These are phyloP conservation scores for Dentipellis sp. DNA, from an alignment of 768 basidiomycete genomes.

Conservation along the genomic window DNA sequence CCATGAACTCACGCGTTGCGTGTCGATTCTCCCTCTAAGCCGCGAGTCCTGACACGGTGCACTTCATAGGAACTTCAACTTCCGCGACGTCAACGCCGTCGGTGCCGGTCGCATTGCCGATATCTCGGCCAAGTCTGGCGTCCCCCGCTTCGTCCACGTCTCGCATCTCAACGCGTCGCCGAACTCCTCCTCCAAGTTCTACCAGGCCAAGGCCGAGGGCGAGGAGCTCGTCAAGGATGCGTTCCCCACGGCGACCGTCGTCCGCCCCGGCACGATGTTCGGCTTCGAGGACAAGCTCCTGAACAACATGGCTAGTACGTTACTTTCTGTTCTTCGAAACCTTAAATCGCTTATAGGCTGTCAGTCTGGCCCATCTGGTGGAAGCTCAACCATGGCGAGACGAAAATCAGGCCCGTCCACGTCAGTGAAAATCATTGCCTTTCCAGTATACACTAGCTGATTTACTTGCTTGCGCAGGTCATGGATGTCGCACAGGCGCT, in stretches of 20 bases:
- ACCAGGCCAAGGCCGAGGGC: slow-evolving; percentile 83
- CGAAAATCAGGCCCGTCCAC: slow-evolving; percentile 86
- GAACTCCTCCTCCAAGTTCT: slow-evolving; percentile 73
- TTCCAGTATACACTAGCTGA: neutral
- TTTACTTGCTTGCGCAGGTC: slow-evolving; percentile 40
- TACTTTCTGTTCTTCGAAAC: slow-evolving; percentile 10
- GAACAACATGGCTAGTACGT: slow-evolving; percentile 85
- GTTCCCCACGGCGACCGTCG: slow-evolving; percentile 82
- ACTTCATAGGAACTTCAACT: slow-evolving; percentile 76
- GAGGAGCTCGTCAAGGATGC: slow-evolving; percentile 78
- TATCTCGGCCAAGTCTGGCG: slow-evolving; percentile 67
- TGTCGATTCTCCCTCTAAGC: neutral
- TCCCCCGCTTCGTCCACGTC: slow-evolving; percentile 83
- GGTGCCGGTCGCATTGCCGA: slow-evolving; percentile 84
- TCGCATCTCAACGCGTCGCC: slow-evolving; percentile 89
- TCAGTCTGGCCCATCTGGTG: slow-evolving; percentile 88
- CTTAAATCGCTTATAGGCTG: slow-evolving; percentile 2
- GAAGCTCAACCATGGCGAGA: slow-evolving; percentile 84
- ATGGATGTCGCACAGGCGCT: slow-evolving; percentile 91
- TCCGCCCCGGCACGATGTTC: slow-evolving; percentile 78
- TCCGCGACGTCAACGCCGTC: slow-evolving; percentile 66
- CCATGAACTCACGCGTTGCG: neutral
- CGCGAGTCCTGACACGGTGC: neutral
- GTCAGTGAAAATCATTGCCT: slow-evolving; percentile 37
- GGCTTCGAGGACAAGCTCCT: slow-evolving; percentile 95